Evolutionary conservation across 352 stramenopile species (phyloP).

Genomic region (Pythium sp.): DNA sequence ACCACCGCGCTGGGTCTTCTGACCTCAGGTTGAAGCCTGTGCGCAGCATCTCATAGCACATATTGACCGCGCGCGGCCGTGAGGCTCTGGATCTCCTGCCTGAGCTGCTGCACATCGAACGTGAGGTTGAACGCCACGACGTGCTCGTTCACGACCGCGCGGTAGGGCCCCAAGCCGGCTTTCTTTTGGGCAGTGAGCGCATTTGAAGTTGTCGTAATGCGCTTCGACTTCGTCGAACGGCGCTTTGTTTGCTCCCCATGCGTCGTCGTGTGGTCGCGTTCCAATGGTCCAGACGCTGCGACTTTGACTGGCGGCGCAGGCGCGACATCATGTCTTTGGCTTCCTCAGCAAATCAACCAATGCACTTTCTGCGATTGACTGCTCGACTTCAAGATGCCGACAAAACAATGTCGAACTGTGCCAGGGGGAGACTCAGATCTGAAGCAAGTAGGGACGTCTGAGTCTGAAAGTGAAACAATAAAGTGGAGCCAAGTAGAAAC

Average conservation of each 20-base stretch:
- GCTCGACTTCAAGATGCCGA: no score
- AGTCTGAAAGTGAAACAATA: no score
- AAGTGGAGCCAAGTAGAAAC: no score
- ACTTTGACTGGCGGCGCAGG: no score
- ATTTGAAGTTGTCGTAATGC: not conserved
- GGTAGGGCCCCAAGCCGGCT: slow-evolving; percentile 10
- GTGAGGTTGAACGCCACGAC: slow-evolving; percentile 23
- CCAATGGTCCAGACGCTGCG: not conserved
- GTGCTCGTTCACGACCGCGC: slow-evolving; percentile 19
- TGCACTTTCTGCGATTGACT: no score
- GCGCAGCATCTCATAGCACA: slow-evolving; percentile 16
- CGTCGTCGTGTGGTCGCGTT: not conserved
- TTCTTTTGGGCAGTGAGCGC: not conserved
- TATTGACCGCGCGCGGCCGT: slow-evolving; percentile 6
- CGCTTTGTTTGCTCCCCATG: no score
- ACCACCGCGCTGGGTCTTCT: not conserved
- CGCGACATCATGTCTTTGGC: no score
- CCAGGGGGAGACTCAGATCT: no score
- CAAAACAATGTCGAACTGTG: no score
- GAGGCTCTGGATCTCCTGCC: slow-evolving; percentile 31
- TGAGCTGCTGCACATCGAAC: slow-evolving; percentile 29
- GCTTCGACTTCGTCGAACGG: not conserved
- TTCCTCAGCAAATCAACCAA: no score
- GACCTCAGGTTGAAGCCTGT: no score
- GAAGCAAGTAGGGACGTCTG: no score